Evolutionary conservation across 345 rosid species (phyloP).

Genomic region (Durio zibethinus): DNA sequence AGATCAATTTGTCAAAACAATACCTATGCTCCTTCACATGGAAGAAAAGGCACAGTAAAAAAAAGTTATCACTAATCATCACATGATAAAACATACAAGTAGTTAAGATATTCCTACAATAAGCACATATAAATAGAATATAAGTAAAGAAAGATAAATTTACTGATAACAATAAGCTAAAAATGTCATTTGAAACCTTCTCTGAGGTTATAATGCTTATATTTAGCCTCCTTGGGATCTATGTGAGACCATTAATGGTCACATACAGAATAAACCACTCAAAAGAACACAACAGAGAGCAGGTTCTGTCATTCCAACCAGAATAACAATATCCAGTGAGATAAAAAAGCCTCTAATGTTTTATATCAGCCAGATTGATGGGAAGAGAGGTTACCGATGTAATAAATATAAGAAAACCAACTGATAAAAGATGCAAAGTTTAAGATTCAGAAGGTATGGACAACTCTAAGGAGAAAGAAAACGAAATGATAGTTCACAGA

Average conservation of each 20-base stretch:
- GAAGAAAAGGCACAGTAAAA: constrained; percentile 1
- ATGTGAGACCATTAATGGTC: background rate
- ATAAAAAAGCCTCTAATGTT: background rate
- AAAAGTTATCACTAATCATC: constrained; percentile 2
- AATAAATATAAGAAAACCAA: constrained; percentile 1
- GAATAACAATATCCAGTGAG: background rate
- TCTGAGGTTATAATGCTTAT: background rate
- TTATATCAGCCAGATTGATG: background rate
- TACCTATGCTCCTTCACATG: constrained; percentile 14
- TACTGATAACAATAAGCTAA: background rate
- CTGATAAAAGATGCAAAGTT: background rate
- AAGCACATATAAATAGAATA: background rate
- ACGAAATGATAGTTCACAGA: background rate
- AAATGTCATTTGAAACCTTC: background rate
- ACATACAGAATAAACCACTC: background rate
- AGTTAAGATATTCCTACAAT: background rate
- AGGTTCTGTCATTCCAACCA: background rate
- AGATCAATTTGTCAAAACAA: constrained; percentile 19
- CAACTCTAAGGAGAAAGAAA: background rate
- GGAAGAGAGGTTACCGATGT: background rate
- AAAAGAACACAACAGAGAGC: background rate
- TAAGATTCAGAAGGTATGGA: background rate
- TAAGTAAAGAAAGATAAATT: background rate
- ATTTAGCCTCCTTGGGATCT: background rate
- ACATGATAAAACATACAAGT: background rate